Evolutionary conservation across 441 rosid species (phyloP).

Genomic region (Hura crepitans): DNA sequence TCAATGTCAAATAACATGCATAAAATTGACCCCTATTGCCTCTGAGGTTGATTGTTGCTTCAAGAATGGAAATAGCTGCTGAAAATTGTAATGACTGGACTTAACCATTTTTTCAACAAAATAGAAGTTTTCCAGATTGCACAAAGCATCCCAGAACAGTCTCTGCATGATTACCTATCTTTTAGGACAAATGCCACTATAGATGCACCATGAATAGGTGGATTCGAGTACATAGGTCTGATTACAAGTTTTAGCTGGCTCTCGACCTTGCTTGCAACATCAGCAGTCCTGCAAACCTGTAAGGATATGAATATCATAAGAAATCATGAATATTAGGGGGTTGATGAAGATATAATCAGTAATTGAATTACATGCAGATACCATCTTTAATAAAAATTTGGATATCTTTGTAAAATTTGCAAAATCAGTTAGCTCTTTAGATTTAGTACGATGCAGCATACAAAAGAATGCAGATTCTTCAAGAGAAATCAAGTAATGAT

Average conservation of each 20-base stretch:
- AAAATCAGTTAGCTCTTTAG: background rate
- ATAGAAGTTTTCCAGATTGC: background rate
- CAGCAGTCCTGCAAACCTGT: constrained; percentile 84
- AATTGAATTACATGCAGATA: background rate
- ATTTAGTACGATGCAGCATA: background rate
- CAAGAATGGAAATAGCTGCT: background rate
- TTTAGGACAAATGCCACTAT: constrained; percentile 67
- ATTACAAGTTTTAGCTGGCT: constrained; percentile 87
- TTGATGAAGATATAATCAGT: background rate
- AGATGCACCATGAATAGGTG: constrained; percentile 93
- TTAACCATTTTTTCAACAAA: background rate
- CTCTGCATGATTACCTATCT: constrained; percentile 43
- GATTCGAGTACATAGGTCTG: constrained; percentile 92
- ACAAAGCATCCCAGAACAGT: background rate
- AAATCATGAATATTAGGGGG: background rate
- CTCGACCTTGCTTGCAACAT: constrained; percentile 75
- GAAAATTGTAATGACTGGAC: background rate
- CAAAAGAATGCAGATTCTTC: background rate
- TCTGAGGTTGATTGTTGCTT: background rate
- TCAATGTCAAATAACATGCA: constrained; percentile 3
- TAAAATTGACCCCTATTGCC: background rate
- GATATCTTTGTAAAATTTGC: background rate
- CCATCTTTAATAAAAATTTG: background rate
- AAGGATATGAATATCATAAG: constrained; percentile 8
- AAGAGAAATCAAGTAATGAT: background rate